Evolutionary conservation across 2,329 filamentous ascomycete genomes (phyloP), one percentile per base, ranked within the genome.

Genomic region (Calonectria pteridis): DNA sequence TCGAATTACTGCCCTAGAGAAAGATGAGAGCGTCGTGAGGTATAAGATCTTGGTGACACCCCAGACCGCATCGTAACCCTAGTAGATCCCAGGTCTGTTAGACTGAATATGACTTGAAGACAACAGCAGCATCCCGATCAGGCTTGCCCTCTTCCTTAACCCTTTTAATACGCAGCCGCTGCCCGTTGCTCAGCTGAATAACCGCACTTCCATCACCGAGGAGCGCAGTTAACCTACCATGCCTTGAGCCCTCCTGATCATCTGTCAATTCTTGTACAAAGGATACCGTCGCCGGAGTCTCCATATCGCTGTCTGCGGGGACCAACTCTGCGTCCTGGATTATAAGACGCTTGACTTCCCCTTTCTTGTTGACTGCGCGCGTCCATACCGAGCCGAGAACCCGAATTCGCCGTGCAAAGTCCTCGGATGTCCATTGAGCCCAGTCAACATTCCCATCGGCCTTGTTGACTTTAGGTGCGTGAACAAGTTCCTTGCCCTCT

Each of bases 381-480:
- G 86, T 93, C 94, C 94, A 97, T 7, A 94, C 82, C 6, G 91
- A 86, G 0, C 92, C 92, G 18, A 96, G 85, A 0, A 93, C 92
- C 11, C 89, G 87, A 65, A 90, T 85, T 6, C 90, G 88, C 6
- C 89, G 86, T 7, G 85, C 81, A 20, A 96, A 88, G 1, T 91
- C 87, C 4, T 86, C 83, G n/a, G 87, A 84, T 0, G 85, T 85
- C 87, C 91, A 91, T 4, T 76, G 58, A 0, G 53, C 55, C 89
- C 93, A 95, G 74, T 92, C 84, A 10, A 98, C 84, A 72, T 91
- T 89, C 2, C 87, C 85, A 78, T 96, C 91, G 7, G 88, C 84
- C 69, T 93, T 90, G 1, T 85, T 90, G 73, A 98, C 91, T 81
- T 98, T 98, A 1, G 91, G 90, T 1, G 96, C 96, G 79, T 93